Conservation (phyloP, 2,329 filamentous ascomycete species). For the Cytospora piceicola region DNA sequence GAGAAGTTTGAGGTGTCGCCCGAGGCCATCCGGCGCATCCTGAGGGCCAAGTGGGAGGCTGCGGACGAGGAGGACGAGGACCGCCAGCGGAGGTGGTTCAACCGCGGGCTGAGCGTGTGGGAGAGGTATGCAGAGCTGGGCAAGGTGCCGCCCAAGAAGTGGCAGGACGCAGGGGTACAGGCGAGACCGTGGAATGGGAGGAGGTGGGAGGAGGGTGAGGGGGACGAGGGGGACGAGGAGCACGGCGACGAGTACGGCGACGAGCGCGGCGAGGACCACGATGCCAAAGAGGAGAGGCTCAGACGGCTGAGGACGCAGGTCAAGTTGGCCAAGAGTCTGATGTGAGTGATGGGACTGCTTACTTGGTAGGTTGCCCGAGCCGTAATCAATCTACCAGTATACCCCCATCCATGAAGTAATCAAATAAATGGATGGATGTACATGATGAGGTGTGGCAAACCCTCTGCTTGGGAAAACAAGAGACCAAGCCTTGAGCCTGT, state of each 20-base stretch:
- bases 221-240: slow-evolving; percentile 38
- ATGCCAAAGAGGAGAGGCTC: slow-evolving; percentile 16
- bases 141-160: slow-evolving; percentile 62
- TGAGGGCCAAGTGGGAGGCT: slow-evolving; percentile 78
- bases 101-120: slow-evolving; percentile 64
- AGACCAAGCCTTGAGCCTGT: neutral
- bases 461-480: neutral
- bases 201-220: slow-evolving; percentile 33
- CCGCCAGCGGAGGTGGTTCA: slow-evolving; percentile 64
- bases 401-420: neutral
- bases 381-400: neutral
- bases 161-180: slow-evolving; percentile 59
- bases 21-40: slow-evolving; percentile 84
- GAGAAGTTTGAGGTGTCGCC: slow-evolving; percentile 82
- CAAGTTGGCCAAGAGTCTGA: slow-evolving; percentile 29
- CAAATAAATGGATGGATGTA: neutral
- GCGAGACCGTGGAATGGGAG: slow-evolving; percentile 42
- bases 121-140: slow-evolving; percentile 62
- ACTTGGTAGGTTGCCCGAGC: neutral
- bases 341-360: slow-evolving; percentile 9
- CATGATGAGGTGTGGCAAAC: too few species aligned
- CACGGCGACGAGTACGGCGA: slow-evolving; percentile 33
- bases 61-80: slow-evolving; percentile 58
- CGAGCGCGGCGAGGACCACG: slow-evolving; percentile 27
- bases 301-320: slow-evolving; percentile 21